A percentile compares a stretch with the other conserved stretches of the same genome.
Conservation (phyloP, 352 stramenopile genomes). For the Achlya hypogyna region DNA sequence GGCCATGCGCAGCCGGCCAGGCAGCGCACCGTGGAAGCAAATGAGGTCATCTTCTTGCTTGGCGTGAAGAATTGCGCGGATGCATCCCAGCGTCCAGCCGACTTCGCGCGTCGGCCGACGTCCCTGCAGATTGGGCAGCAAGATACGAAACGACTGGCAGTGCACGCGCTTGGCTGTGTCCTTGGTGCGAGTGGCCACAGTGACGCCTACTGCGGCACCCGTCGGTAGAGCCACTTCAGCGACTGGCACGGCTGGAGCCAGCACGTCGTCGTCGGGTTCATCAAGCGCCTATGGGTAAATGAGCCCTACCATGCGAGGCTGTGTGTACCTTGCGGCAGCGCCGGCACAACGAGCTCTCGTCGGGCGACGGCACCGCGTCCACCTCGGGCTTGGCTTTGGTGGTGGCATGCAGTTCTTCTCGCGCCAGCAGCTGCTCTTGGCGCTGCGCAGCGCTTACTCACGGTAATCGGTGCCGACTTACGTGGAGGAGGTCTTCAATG, state of each 20-base stretch:
- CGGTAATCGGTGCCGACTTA: neutral
- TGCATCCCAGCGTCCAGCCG: constrained; percentile 83
- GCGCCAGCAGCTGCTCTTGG: constrained; percentile 59
- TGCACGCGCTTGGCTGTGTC: constrained; percentile 34
- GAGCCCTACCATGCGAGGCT: neutral
- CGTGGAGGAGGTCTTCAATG: constrained; percentile 56
- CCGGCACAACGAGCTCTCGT: neutral
- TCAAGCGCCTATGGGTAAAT: neutral
- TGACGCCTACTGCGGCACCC: neutral
- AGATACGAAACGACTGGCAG: constrained; percentile 85
- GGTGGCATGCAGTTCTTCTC: constrained; percentile 37
- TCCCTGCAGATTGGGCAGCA: constrained; percentile 84
- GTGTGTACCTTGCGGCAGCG: neutral
- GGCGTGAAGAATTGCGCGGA: constrained; percentile 83
- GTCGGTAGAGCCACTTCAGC: neutral
- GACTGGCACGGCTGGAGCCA: neutral
- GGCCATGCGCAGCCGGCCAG: constrained; percentile 76
- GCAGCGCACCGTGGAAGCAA: constrained; percentile 40
- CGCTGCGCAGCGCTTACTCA: constrained; percentile 15
- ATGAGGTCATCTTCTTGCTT: constrained; percentile 81
- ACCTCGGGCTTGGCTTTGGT: constrained; percentile 37
- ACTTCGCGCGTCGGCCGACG: constrained; percentile 64
- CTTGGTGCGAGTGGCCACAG: neutral
- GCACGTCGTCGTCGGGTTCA: constrained; percentile 1
- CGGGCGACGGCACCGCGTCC: neutral